Evolutionary conservation across 768 basidiomycete species (phyloP), one percentile per base, ranked within the genome.

Genomic region (Lanmaoa pseudosensibilis): DNA sequence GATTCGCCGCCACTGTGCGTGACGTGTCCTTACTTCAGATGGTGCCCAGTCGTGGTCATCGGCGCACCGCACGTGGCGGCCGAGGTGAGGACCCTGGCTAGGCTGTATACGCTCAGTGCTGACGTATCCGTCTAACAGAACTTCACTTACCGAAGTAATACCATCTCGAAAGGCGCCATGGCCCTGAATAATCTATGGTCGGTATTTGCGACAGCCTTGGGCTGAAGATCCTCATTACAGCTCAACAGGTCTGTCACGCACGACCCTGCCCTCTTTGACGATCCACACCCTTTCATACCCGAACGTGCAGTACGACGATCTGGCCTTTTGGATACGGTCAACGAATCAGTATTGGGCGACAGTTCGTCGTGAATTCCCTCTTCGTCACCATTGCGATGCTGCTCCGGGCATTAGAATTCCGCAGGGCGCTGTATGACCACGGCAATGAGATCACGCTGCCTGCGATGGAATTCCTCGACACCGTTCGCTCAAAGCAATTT

Each of bases 321-420:
- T 61, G 10, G 38, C 36, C 2, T 61, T n/a, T 61, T 21, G 60
- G 60, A 25, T 51, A 51, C n/a, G 60, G 60, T 11, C 55, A 60
- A 15, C 60, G 60, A 4, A 51, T 30, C 33, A 57, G 60, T 21
- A 52, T 57, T n/a, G 52, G 56, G 15, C 37, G 45, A 23, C 2
- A 57, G 6, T 39, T 54, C 23, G 56, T 46, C 15, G 56, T 54
- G n/a, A 52, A 57, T 38, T 44, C 52, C 10, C 39, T 57, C 12
- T 57, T 57, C 40, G 54, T 57, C 40, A 41, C 56, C 23, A 54
- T 54, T 19, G 46, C 56, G 7, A 57, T 40, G 9, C 16, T 57
- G 16, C 34, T 54, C 5, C 49, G 52, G 56, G 56, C 56, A 16
- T 57, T 57, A 40, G 38, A 57, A 5, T 57, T 57, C 38, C 50